Conservation (phyloP, 106 monocot genomes). For the Dioscorea zingiberensis region DNA sequence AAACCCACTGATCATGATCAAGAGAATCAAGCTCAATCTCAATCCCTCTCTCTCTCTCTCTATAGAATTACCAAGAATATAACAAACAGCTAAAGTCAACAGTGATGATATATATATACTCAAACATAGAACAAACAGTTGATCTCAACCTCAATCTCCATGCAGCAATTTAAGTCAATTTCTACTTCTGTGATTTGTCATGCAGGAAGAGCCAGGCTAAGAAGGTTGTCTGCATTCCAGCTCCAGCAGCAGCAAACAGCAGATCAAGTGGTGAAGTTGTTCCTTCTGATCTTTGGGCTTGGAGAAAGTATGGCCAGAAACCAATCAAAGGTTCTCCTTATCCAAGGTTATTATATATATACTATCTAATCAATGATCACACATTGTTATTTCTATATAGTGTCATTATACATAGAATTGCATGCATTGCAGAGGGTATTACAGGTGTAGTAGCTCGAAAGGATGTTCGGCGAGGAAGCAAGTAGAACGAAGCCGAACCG, state of each 20-base stretch:
- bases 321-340: slow-evolving; percentile 96
- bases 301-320: slow-evolving; percentile 96
- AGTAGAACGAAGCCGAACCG: slow-evolving; percentile 85
- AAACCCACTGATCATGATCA: too few species aligned
- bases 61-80: too few species aligned
- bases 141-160: too few species aligned
- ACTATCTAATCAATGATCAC: too few species aligned
- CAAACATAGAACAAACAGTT: too few species aligned
- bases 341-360: slow-evolving; percentile 48
- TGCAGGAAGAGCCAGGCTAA: slow-evolving; percentile 87
- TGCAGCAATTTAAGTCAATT: too few species aligned
- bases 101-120: too few species aligned
- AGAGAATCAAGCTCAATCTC: too few species aligned
- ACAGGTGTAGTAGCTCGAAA: slow-evolving; percentile 98
- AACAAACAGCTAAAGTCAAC: too few species aligned
- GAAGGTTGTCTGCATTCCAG: slow-evolving; percentile 94
- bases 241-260: slow-evolving; percentile 63
- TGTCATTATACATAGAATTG: neutral
- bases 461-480: slow-evolving; percentile 96
- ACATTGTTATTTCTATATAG: too few species aligned
- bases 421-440: slow-evolving; percentile 67
- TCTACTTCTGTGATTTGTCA: neutral
- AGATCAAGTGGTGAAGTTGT: slow-evolving; percentile 83
- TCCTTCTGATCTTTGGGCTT: slow-evolving; percentile 96
- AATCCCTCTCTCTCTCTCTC: too few species aligned